These are phyloP conservation scores for Penicillium corylophilum DNA, from an alignment of 2,329 filamentous ascomycete genomes.

Conservation along the genomic window DNA sequence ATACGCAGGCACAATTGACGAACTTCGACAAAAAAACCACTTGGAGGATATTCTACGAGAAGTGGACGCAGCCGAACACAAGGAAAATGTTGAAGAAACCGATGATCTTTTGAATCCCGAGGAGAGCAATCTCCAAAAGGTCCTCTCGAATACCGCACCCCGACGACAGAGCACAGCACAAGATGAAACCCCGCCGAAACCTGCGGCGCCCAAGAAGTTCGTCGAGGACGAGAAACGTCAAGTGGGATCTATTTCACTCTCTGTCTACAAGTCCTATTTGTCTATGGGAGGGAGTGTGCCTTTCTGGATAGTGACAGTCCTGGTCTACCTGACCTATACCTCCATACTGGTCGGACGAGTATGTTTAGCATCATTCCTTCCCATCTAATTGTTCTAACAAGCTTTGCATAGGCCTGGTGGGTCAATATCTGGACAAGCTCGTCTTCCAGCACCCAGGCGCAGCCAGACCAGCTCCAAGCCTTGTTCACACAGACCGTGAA, in stretches of 20 bases:
- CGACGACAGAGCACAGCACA: slow-evolving; percentile 11
- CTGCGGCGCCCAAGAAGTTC: slow-evolving; percentile 62
- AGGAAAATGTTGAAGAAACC: slow-evolving; percentile 12
- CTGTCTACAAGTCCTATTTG: slow-evolving; percentile 68
- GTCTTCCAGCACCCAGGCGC: slow-evolving; percentile 20
- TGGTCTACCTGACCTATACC: slow-evolving; percentile 58
- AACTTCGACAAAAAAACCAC: slow-evolving; percentile 48
- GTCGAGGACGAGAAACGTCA: slow-evolving; percentile 74
- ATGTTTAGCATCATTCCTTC: slow-evolving; percentile 22
- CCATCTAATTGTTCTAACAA: slow-evolving; percentile 1
- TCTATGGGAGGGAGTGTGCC: slow-evolving; percentile 62
- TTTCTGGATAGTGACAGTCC: slow-evolving; percentile 58
- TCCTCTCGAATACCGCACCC: slow-evolving; percentile 21
- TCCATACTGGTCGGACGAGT: slow-evolving; percentile 53
- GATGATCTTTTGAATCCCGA: slow-evolving; percentile 12
- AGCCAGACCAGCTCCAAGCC: slow-evolving; percentile 14
- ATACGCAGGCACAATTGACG: slow-evolving; percentile 63
- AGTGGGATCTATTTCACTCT: slow-evolving; percentile 65
- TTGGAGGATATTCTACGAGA: slow-evolving; percentile 44
- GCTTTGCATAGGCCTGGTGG: slow-evolving; percentile 44
- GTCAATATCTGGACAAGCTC: slow-evolving; percentile 48
- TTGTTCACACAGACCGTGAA: slow-evolving; percentile 19
- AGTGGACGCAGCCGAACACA: slow-evolving; percentile 47
- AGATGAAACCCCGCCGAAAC: slow-evolving; percentile 18
- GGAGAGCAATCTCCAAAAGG: slow-evolving; percentile 21